These are phyloP conservation scores for Punctularia strigosozonata DNA, from an alignment of 768 basidiomycete genomes.

Conservation along the genomic window DNA sequence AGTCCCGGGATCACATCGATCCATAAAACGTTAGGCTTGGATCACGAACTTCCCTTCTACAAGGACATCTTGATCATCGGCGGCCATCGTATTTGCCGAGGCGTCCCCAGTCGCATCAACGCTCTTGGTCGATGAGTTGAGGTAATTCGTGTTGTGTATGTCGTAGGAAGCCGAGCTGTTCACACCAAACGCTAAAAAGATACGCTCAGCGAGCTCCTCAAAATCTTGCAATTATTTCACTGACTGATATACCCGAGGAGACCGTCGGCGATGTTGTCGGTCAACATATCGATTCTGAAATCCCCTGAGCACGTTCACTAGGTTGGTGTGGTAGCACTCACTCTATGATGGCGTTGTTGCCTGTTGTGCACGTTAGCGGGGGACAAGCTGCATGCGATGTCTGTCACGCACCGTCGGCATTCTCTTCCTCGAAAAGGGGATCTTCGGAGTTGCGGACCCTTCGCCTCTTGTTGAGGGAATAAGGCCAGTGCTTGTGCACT, in stretches of 20 bases:
- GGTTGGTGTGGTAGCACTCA: neutral
- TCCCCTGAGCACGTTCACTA: neutral
- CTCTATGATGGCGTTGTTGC: conserved; percentile 18
- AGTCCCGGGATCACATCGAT: too few species aligned
- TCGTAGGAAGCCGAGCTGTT: conserved; percentile 13
- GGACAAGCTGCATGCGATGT: too few species aligned
- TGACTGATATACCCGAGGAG: conserved; percentile 21
- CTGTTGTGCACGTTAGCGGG: too few species aligned
- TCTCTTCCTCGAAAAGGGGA: conserved; percentile 13
- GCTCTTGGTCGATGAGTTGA: too few species aligned
- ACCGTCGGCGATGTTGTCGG: conserved; percentile 21
- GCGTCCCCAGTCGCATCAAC: too few species aligned
- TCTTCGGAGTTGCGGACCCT: conserved; percentile 20
- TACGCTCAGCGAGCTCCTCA: neutral
- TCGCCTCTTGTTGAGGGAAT: conserved; percentile 16
- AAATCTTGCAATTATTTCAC: conserved; percentile 5
- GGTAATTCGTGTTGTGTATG: conserved; percentile 9
- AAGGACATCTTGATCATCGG: too few species aligned
- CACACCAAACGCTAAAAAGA: conserved; percentile 17
- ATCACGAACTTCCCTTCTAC: too few species aligned
- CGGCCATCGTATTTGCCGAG: too few species aligned
- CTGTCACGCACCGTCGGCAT: conserved; percentile 15
- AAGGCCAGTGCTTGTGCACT: conserved; percentile 16
- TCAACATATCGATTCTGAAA: conserved; percentile 10
- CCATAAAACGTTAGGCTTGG: too few species aligned